Percentiles rank a stretch among this genome's conserved stretches.
phyloP scores from a whole-genome alignment of 2,329 filamentous ascomycete species.

The Arthrobotrys musiformis region DNA sequence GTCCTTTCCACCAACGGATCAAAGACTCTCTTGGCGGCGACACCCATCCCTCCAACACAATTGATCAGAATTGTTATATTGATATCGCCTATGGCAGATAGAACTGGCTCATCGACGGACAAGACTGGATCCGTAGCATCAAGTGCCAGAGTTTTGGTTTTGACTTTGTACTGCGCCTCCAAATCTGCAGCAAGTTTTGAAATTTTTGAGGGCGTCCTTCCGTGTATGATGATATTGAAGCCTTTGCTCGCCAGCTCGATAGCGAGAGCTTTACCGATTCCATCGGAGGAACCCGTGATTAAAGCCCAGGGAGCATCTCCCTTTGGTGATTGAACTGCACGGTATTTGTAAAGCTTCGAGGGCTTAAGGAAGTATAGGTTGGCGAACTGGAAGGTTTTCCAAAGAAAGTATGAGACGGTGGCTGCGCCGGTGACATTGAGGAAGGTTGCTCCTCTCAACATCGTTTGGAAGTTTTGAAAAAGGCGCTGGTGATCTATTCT shows the following conservation, averaged over 20 bases:
- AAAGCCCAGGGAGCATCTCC: slow-evolving; percentile 86
- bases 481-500: neutral
- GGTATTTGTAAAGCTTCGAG: slow-evolving; percentile 34
- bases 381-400: slow-evolving; percentile 25
- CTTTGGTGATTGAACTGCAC: slow-evolving; percentile 21
- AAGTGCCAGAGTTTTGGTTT: slow-evolving; percentile 69
- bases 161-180: slow-evolving; percentile 73
- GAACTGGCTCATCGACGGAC: slow-evolving; percentile 83
- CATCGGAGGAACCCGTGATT: slow-evolving; percentile 94
- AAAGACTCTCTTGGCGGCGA: slow-evolving; percentile 15
- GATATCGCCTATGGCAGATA: slow-evolving; percentile 22
- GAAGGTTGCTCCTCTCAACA: neutral
- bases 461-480: neutral
- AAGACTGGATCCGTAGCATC: slow-evolving; percentile 74
- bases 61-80: slow-evolving; percentile 45
- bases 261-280: slow-evolving; percentile 95
- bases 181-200: slow-evolving; percentile 80
- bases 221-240: slow-evolving; percentile 94
- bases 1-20: slow-evolving; percentile 24
- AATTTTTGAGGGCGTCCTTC: slow-evolving; percentile 90
- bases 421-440: slow-evolving; percentile 23
- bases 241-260: slow-evolving; percentile 87
- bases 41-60: slow-evolving; percentile 30
- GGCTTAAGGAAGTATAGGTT: slow-evolving; percentile 41
- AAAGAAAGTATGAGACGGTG: slow-evolving; percentile 27